Evolutionary conservation across 2,329 filamentous ascomycete genomes (phyloP).

Genomic region (Talaromyces sp.): DNA sequence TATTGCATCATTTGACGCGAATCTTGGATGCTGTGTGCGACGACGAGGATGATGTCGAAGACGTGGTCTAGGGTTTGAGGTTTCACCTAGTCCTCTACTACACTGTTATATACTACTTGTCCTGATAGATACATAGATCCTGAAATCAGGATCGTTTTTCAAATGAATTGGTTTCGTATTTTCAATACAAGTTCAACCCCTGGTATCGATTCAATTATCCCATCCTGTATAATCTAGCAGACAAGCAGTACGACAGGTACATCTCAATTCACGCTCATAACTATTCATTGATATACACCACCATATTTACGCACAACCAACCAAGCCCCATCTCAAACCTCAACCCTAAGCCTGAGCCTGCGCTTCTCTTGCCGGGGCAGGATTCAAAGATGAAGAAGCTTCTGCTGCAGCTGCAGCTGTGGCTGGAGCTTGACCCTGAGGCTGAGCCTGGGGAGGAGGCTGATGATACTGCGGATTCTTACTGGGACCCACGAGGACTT

Average conservation of each 20-base stretch:
- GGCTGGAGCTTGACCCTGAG: not conserved
- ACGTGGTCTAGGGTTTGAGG: constrained; percentile 15
- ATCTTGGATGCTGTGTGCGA: constrained; percentile 61
- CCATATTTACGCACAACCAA: constrained; percentile 29
- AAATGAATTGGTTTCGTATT: not conserved
- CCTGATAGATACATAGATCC: not conserved
- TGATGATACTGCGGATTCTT: constrained; percentile 18
- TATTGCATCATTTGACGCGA: constrained; percentile 52
- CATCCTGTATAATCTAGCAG: not conserved
- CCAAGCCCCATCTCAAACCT: constrained; percentile 10
- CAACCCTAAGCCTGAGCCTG: constrained; percentile 33
- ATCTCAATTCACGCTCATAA: not conserved
- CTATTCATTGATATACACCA: not conserved
- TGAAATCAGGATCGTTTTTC: not conserved
- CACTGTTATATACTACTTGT: not conserved
- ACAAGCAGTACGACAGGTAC: not conserved
- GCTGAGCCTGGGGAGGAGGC: constrained; percentile 1
- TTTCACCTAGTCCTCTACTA: not conserved
- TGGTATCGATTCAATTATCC: not conserved
- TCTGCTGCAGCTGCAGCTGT: not conserved
- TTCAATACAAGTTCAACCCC: not conserved
- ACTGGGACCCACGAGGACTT: constrained; percentile 13
- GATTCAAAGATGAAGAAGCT: constrained; percentile 10
- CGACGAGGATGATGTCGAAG: constrained; percentile 16
- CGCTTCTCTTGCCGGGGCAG: constrained; percentile 27